These are phyloP conservation scores for Dendryphion nanum DNA, from an alignment of 2,329 filamentous ascomycete genomes.

Conservation along the genomic window DNA sequence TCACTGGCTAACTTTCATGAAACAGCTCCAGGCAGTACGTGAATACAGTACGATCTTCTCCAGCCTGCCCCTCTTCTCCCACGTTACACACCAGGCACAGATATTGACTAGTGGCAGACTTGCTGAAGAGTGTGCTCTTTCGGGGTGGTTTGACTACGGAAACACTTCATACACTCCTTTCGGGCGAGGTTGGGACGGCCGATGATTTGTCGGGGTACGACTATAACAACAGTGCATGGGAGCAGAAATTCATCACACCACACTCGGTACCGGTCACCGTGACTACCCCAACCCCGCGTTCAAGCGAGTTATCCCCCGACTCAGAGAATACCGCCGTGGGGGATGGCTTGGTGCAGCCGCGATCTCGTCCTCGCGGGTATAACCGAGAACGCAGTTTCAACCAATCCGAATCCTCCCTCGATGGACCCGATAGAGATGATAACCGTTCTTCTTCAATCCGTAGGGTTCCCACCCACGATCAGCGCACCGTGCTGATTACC, in stretches of 20 bases:
- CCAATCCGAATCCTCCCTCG: slow-evolving; percentile 15
- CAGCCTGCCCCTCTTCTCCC: slow-evolving; percentile 6
- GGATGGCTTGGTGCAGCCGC: slow-evolving; percentile 12
- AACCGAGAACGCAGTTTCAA: slow-evolving; percentile 17
- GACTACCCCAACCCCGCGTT: slow-evolving; percentile 3
- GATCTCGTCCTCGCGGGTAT: slow-evolving; percentile 11
- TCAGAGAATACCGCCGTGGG: slow-evolving; percentile 21
- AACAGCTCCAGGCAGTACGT: slow-evolving; percentile 41
- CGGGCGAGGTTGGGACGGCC: slow-evolving; percentile 22
- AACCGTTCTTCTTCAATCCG: slow-evolving; percentile 8
- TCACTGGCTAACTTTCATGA: no score
- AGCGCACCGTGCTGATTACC: slow-evolving; percentile 61
- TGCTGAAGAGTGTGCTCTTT: slow-evolving; percentile 48
- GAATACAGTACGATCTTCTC: slow-evolving; percentile 54
- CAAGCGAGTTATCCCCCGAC: slow-evolving; percentile 8
- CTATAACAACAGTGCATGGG: slow-evolving; percentile 13
- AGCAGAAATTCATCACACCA: slow-evolving; percentile 10
- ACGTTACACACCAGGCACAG: slow-evolving; percentile 26
- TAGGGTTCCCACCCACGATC: slow-evolving; percentile 24
- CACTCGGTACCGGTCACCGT: slow-evolving; percentile 11
- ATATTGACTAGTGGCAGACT: slow-evolving; percentile 39
- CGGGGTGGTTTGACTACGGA: slow-evolving; percentile 51
- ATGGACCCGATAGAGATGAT: slow-evolving; percentile 16
- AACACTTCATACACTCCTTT: slow-evolving; percentile 49
- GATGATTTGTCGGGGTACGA: no score